These are phyloP conservation scores for Sophora flavescens DNA, from an alignment of 306 rosid species.

Conservation along the genomic window DNA sequence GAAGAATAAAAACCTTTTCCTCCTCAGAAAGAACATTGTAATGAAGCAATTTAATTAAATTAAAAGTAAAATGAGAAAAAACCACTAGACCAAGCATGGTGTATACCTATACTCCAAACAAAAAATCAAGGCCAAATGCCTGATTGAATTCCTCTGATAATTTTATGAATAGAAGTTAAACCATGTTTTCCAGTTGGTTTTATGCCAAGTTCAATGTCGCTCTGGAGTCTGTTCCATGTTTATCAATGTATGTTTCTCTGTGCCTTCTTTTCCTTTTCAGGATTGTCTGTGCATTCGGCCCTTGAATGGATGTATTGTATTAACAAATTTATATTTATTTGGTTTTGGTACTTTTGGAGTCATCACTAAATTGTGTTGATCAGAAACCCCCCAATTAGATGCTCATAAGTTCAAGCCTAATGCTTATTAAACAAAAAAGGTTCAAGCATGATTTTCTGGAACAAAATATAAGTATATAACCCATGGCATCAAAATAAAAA, in stretches of 20 bases:
- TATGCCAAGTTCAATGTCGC: not conserved
- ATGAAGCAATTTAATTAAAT: conserved; percentile 22
- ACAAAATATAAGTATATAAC: not conserved
- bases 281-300: not conserved
- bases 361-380: not conserved
- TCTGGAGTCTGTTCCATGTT: conserved; percentile 17
- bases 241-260: not conserved
- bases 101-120: conserved; percentile 13
- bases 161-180: conserved; percentile 26
- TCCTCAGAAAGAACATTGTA: conserved; percentile 10
- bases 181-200: conserved; percentile 25
- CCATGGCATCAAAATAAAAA: conserved; percentile 30
- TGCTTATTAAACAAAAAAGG: not conserved
- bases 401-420: not conserved
- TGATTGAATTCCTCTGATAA: conserved; percentile 21
- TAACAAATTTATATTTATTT: not conserved
- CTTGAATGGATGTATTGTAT: not conserved
- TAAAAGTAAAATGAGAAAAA: conserved; percentile 2
- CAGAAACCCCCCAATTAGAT: not conserved
- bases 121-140: conserved; percentile 20
- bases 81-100: not conserved
- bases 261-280: not conserved
- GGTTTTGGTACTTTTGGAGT: not conserved
- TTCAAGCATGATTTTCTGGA: not conserved
- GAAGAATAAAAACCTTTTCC: conserved; percentile 30